phyloP scores from a whole-genome alignment of 2,329 filamentous ascomycete species.

The Cordyceps pruinosa region DNA sequence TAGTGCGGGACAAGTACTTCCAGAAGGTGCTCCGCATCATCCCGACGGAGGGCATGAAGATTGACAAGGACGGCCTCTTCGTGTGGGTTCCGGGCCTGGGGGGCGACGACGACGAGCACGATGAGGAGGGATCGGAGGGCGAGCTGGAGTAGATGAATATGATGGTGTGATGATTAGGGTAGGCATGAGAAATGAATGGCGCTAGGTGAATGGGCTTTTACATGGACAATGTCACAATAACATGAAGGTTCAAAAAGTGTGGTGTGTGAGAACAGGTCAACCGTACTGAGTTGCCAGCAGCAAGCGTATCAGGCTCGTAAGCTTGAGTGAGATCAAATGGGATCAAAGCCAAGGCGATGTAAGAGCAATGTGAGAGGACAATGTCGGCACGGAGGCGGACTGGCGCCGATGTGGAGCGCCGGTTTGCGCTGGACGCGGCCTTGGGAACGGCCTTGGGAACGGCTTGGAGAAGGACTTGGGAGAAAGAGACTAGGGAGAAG shows the following conservation, averaged over 20 bases:
- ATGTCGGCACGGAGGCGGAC: neutral
- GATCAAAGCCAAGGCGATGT: too few relatives aligned
- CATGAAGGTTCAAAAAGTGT: neutral
- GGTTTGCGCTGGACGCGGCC: neutral
- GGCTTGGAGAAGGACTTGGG: too few relatives aligned
- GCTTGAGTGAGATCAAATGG: neutral
- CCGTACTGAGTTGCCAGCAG: too few relatives aligned
- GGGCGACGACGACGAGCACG: slow-evolving; percentile 22
- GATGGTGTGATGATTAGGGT: neutral
- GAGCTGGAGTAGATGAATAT: slow-evolving; percentile 4
- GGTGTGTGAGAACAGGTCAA: neutral
- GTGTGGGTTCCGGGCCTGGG: slow-evolving; percentile 48
- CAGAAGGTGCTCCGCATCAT: slow-evolving; percentile 81
- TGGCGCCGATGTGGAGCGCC: neutral
- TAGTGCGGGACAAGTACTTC: slow-evolving; percentile 85
- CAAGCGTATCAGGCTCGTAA: neutral
- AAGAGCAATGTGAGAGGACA: too few relatives aligned
- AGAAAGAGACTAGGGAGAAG: too few relatives aligned
- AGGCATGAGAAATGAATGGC: neutral
- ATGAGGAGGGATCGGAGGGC: slow-evolving; percentile 13
- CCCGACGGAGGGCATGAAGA: slow-evolving; percentile 65
- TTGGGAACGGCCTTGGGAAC: neutral
- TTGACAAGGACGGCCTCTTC: slow-evolving; percentile 56
- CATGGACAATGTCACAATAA: neutral
- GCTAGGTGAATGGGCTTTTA: neutral